phyloP scores from a whole-genome alignment of 192 early-diverging fungal species.

The Podila epicladia region DNA sequence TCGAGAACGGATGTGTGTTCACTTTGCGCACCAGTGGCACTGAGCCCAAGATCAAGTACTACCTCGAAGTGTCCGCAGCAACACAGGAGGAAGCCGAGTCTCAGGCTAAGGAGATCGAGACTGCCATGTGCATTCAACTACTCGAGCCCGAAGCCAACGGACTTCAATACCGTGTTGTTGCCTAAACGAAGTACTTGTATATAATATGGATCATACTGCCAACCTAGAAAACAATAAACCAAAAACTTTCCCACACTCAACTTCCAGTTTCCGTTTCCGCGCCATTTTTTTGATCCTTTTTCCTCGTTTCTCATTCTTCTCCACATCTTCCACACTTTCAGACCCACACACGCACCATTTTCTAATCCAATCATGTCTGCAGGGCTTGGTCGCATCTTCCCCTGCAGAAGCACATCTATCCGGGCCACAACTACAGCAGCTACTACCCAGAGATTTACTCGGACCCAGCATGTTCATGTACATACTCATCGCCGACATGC shows the following conservation, averaged over 20 bases:
- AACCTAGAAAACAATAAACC: background rate
- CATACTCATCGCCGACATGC: background rate
- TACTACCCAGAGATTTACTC: background rate
- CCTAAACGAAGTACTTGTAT: conserved; percentile 6
- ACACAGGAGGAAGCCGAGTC: conserved; percentile 60
- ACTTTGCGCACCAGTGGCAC: conserved; percentile 83
- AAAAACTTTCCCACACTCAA: background rate
- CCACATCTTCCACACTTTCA: no score
- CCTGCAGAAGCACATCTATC: conserved; percentile 2
- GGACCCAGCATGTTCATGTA: conserved; percentile 7
- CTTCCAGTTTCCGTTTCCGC: background rate
- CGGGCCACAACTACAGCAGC: conserved; percentile 2
- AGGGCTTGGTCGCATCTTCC: conserved; percentile 32
- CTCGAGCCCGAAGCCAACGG: conserved; percentile 63
- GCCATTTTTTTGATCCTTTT: no score
- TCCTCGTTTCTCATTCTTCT: no score
- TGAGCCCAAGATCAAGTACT: conserved; percentile 94
- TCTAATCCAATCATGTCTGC: conserved; percentile 21
- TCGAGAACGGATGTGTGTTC: conserved; percentile 72
- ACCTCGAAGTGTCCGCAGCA: conserved; percentile 70
- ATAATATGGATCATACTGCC: background rate
- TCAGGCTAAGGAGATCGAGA: conserved; percentile 61
- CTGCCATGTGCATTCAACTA: conserved; percentile 59
- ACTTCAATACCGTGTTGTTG: conserved; percentile 40
- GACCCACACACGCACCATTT: no score